A percentile compares a stretch with the other conserved stretches of the same genome.
Conservation (phyloP, 495 filamentous ascomycete species). For the Penicillium paradoxum region DNA sequence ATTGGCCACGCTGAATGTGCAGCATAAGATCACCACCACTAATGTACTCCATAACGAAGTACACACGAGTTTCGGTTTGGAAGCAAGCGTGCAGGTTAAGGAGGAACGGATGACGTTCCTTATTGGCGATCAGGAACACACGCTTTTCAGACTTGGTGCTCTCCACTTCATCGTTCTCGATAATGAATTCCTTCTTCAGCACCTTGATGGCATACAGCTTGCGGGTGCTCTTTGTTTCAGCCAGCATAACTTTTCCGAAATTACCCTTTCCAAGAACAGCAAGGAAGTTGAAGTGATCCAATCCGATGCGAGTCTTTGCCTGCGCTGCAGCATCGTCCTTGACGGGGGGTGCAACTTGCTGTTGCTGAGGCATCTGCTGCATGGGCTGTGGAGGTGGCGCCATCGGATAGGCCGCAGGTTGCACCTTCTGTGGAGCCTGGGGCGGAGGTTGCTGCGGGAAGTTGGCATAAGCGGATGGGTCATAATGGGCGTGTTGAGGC, state of each 20-base stretch:
- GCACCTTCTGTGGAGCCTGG: slow-evolving; percentile 25
- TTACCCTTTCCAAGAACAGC: slow-evolving; percentile 98
- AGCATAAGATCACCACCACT: slow-evolving; percentile 98
- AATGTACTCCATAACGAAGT: slow-evolving; percentile 99
- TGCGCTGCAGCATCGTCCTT: slow-evolving; percentile 55
- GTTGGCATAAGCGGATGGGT: slow-evolving; percentile 66
- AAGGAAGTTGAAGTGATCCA: slow-evolving; percentile 99
- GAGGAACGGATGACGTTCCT: slow-evolving; percentile 95
- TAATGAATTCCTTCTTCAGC: slow-evolving; percentile 99
- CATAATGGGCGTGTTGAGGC: slow-evolving; percentile 54
- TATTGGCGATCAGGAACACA: slow-evolving; percentile 95
- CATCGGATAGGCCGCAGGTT: slow-evolving; percentile 16
- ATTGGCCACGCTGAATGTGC: slow-evolving; percentile 96
- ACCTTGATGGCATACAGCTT: slow-evolving; percentile 98
- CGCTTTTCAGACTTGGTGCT: slow-evolving; percentile 97
- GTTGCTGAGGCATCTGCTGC: slow-evolving; percentile 33
- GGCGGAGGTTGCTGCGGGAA: slow-evolving; percentile 45
- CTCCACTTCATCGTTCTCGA: slow-evolving; percentile 99
- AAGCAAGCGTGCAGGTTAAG: slow-evolving; percentile 96
- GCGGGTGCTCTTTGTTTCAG: slow-evolving; percentile 87
- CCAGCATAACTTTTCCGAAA: slow-evolving; percentile 99
- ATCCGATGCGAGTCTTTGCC: slow-evolving; percentile 73
- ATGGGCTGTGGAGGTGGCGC: slow-evolving; percentile 29
- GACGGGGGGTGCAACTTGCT: slow-evolving; percentile 32
- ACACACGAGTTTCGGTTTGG: slow-evolving; percentile 97